Evolutionary conservation across 208 protist species (phyloP).

Genomic region (Trypanosoma theileri): DNA sequence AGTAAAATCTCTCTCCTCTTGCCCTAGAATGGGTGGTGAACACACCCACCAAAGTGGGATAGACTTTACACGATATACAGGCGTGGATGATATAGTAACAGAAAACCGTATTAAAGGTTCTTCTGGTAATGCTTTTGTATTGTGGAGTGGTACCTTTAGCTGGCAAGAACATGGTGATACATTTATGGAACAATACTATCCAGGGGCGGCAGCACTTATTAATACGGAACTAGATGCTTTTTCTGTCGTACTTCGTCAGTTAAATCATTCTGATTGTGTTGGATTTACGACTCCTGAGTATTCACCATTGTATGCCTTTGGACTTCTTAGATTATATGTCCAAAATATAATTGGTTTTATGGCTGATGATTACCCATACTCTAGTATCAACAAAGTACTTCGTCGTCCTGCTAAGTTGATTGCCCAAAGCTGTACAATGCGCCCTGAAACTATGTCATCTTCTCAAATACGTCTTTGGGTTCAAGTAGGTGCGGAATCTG

Average conservation of each 20-base stretch:
- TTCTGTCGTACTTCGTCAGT: slow-evolving; percentile 47
- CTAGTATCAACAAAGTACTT: slow-evolving; percentile 85
- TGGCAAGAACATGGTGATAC: slow-evolving; percentile 73
- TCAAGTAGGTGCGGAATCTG: not conserved
- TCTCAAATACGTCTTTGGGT: slow-evolving; percentile 23
- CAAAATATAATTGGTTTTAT: slow-evolving; percentile 84
- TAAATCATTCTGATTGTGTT: slow-evolving; percentile 65
- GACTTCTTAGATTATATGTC: slow-evolving; percentile 74
- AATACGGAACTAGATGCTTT: slow-evolving; percentile 75
- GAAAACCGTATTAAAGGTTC: slow-evolving; percentile 70
- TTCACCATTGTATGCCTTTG: slow-evolving; percentile 67
- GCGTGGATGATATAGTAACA: slow-evolving; percentile 62
- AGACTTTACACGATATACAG: slow-evolving; percentile 54
- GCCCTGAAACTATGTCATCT: slow-evolving; percentile 62
- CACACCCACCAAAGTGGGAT: not conserved
- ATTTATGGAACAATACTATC: slow-evolving; percentile 88
- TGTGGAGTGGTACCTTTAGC: slow-evolving; percentile 67
- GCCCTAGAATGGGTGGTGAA: slow-evolving; percentile 29
- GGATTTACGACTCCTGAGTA: slow-evolving; percentile 55
- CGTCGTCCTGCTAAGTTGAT: slow-evolving; percentile 72
- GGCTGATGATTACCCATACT: slow-evolving; percentile 82
- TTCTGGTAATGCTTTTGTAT: slow-evolving; percentile 29
- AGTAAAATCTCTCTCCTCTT: slow-evolving; percentile 21
- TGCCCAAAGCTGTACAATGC: slow-evolving; percentile 77
- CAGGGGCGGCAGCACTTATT: slow-evolving; percentile 62